phyloP scores from a whole-genome alignment of 179 eudicot genomes.

The Carnegiea gigantea region DNA sequence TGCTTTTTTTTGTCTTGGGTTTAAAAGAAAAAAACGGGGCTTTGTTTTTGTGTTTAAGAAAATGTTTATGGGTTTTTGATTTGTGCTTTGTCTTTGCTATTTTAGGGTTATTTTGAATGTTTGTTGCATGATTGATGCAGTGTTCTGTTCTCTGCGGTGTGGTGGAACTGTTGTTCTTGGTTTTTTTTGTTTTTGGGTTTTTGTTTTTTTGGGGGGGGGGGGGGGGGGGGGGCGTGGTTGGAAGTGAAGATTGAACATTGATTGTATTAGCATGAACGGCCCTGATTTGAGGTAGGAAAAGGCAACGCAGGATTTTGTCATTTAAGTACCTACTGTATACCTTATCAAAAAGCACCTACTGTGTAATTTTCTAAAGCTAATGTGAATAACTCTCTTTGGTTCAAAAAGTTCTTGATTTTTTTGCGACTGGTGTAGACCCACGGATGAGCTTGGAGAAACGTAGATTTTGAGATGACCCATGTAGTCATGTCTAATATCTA shows the following conservation, averaged over 20 bases:
- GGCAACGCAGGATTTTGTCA: neutral
- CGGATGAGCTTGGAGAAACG: neutral
- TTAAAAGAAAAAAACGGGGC: too few relatives aligned
- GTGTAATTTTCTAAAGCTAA: neutral
- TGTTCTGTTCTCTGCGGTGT: too few relatives aligned
- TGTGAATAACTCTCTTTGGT: slow-evolving; percentile 8
- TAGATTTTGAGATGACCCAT: neutral
- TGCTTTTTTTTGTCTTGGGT: neutral
- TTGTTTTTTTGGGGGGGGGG: too few relatives aligned
- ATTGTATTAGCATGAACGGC: neutral
- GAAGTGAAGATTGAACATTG: neutral
- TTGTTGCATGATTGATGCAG: too few relatives aligned
- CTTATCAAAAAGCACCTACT: neutral
- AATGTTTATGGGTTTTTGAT: neutral
- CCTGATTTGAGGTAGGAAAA: neutral
- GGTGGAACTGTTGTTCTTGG: too few relatives aligned
- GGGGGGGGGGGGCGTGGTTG: too few relatives aligned
- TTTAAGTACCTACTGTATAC: neutral
- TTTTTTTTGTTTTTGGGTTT: too few relatives aligned
- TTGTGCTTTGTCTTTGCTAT: too few relatives aligned
- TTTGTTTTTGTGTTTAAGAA: too few relatives aligned
- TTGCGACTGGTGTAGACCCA: slow-evolving; percentile 18
- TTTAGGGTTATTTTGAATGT: too few relatives aligned
- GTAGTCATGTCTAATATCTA: neutral
- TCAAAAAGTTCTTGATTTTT: neutral